Conservation (phyloP, 148 eudicot species). For the Cornus florida region DNA sequence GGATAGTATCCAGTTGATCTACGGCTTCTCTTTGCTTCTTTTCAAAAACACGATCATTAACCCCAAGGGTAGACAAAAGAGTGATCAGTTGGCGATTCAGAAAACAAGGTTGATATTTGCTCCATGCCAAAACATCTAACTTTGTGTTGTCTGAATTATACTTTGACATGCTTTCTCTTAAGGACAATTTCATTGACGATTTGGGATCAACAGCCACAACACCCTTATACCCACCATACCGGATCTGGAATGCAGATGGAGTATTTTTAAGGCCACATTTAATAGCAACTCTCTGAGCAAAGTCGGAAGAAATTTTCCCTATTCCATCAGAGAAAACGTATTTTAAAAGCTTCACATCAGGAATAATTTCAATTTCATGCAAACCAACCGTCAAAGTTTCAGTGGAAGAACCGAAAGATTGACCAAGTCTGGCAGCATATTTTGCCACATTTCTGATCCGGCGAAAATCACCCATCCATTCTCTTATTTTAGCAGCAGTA, state of each 20-base stretch:
- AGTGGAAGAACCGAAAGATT: conserved; percentile 73
- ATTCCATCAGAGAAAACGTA: conserved; percentile 78
- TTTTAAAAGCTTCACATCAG: conserved; percentile 36
- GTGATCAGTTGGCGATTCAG: conserved; percentile 73
- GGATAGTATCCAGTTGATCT: conserved; percentile 49
- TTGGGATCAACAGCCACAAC: conserved; percentile 72
- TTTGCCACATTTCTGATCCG: conserved; percentile 68
- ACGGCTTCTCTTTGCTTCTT: conserved; percentile 70
- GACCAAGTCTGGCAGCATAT: conserved; percentile 86
- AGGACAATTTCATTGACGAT: conserved; percentile 50
- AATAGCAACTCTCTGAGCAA: conserved; percentile 57
- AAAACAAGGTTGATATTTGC: conserved; percentile 75
- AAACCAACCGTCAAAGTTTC: conserved; percentile 57
- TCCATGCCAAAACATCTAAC: conserved; percentile 60
- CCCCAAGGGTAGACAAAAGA: conserved; percentile 75
- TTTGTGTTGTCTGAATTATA: conserved; percentile 52
- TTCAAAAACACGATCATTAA: conserved; percentile 51
- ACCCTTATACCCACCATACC: conserved; percentile 81
- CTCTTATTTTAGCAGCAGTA: conserved; percentile 52
- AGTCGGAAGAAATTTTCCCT: conserved; percentile 71
- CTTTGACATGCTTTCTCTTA: conserved; percentile 71
- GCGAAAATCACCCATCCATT: conserved; percentile 72
- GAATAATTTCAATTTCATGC: conserved; percentile 48
- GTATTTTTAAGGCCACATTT: conserved; percentile 50
- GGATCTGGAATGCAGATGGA: conserved; percentile 75